phyloP scores from a whole-genome alignment of 495 filamentous ascomycete species.

The Podospora anserina region DNA sequence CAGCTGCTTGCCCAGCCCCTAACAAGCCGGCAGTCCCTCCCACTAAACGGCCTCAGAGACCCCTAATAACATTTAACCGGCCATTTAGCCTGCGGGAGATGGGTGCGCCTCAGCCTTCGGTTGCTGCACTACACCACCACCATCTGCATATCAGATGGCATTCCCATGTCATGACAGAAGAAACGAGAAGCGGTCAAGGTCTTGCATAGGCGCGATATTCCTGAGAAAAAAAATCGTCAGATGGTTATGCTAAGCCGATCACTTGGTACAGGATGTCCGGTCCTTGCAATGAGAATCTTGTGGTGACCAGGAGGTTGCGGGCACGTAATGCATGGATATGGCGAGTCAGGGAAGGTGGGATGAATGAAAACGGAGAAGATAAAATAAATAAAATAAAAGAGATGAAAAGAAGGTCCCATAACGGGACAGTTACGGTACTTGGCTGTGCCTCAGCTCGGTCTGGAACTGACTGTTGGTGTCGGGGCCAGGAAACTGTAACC shows the following conservation, averaged over 20 bases:
- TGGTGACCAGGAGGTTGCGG: neutral
- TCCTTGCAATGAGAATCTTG: neutral
- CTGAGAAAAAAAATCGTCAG: neutral
- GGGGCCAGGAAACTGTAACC: neutral
- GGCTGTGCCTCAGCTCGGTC: neutral
- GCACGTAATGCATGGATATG: neutral
- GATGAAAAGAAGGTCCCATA: neutral
- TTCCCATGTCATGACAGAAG: neutral
- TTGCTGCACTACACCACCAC: neutral
- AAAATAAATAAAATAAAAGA: conserved; percentile 8
- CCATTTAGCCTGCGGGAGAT: conserved; percentile 25
- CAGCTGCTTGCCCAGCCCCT: conserved; percentile 2
- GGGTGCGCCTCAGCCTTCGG: conserved; percentile 15
- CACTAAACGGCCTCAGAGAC: neutral
- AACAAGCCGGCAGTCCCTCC: conserved; percentile 15
- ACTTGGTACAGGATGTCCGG: neutral
- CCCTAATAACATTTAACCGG: conserved; percentile 22
- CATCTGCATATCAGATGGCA: neutral
- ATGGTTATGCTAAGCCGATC: neutral
- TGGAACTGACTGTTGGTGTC: neutral
- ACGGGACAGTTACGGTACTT: neutral
- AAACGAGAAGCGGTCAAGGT: neutral
- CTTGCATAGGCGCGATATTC: neutral
- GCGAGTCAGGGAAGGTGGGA: neutral
- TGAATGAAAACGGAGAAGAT: neutral